phyloP scores from a whole-genome alignment of 441 rosid genomes.

The Adansonia rubrostipa region DNA sequence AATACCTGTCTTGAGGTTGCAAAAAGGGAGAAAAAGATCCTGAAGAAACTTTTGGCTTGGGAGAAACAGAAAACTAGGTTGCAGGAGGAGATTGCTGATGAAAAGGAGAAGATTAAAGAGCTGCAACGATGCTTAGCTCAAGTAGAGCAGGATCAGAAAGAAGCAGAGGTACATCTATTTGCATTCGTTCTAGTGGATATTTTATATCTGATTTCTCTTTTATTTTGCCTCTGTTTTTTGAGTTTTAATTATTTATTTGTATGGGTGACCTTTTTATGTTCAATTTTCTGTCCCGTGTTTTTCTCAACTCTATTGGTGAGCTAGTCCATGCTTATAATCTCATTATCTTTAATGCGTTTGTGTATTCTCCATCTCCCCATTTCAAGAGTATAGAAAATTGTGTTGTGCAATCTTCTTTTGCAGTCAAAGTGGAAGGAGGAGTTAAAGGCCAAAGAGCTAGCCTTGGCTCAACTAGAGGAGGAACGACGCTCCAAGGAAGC shows the following conservation, averaged over 20 bases:
- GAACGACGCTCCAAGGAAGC: slow-evolving; percentile 73
- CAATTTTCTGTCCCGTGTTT: neutral
- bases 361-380: neutral
- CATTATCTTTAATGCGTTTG: neutral
- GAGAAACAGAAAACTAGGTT: slow-evolving; percentile 85
- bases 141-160: slow-evolving; percentile 62
- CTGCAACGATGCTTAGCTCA: slow-evolving; percentile 57
- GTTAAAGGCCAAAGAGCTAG: slow-evolving; percentile 64
- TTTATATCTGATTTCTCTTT: neutral
- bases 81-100: slow-evolving; percentile 71
- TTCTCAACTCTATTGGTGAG: slow-evolving; percentile 11
- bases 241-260: neutral
- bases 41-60: slow-evolving; percentile 82
- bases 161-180: slow-evolving; percentile 63
- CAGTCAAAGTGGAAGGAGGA: slow-evolving; percentile 79
- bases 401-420: slow-evolving; percentile 24
- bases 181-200: neutral
- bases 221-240: neutral
- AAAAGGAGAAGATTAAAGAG: slow-evolving; percentile 76
- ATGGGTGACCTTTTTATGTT: neutral
- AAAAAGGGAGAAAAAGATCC: slow-evolving; percentile 80
- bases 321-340: neutral
- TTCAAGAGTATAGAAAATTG: slow-evolving; percentile 20
- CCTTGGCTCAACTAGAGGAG: slow-evolving; percentile 63
- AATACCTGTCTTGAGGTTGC: slow-evolving; percentile 72